Base-by-base conservation (phyloP, 2,329 filamentous ascomycete species). In the Stagonosporopsis cucurbitacearum region DNA sequence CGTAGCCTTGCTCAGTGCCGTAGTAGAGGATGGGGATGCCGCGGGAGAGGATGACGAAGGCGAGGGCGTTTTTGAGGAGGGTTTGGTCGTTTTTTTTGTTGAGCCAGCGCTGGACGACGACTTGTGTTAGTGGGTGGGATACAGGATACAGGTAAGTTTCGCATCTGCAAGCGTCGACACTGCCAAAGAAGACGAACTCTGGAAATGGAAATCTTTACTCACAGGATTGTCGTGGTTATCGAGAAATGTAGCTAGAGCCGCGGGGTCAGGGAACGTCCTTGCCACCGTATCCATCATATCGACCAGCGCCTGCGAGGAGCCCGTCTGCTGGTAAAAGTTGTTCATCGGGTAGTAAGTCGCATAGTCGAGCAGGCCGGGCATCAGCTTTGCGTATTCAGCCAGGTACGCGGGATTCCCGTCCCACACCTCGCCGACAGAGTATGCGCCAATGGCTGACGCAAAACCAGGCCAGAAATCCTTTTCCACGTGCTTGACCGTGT, bases 311-410 rank as follows among this genome's bases (percentile, higher is more conserved):
- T 74, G 68, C 4, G 70, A 55, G 8, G 62, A 68, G 15, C 67
- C 67, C 26, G 55, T 69, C 37, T 74, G 71, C 40, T 72, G 69
- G 59, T 72, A 76, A 43, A 74, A 73, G 30, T 66, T 68, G 50
- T 71, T 76, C 67, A 77, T 71, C 0, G 71, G 66, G 50, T 77
- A 78, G 62, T 77, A 84, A 63, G 77, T 71, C 0, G 84, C 80
- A 61, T 87, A 89, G 74, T 89, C 86, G 57, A 88, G 73, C 26
- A 88, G 71, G 13, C 85, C 85, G n/a, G 79, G 78, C 76, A 88
- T 80, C 50, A 79, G 71, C 43, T 77, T 72, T 39, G 85, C 79
- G 65, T 86, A 88, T 9, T 79, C 80, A 19, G 79, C 75, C 0
- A 84, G 74, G 61, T 84, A 85, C 8, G 70, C 57, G 1, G 82